Percentiles rank a stretch among this genome's conserved stretches.
Evolutionary conservation across 2,329 filamentous ascomycete genomes (phyloP).

Genomic region (Alternaria metachromatica): DNA sequence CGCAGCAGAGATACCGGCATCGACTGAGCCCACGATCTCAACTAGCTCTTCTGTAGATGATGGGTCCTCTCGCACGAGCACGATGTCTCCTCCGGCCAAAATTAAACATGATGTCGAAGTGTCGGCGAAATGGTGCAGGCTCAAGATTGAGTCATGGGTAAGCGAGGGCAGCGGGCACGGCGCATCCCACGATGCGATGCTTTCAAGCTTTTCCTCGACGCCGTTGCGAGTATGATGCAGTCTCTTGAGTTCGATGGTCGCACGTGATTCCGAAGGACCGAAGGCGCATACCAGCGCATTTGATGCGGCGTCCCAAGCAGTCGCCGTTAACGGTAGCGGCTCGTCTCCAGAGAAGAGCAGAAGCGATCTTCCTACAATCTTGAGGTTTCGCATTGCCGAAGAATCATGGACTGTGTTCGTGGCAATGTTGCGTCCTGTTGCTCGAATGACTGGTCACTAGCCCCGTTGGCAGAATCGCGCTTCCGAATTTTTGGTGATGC

Average conservation of each 20-base stretch:
- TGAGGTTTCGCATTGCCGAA: conserved; percentile 81
- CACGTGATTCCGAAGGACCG: conserved; percentile 75
- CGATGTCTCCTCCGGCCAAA: conserved; percentile 87
- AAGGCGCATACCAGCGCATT: conserved; percentile 83
- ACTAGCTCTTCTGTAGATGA: conserved; percentile 75
- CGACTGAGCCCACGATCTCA: conserved; percentile 93
- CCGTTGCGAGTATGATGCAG: conserved; percentile 53
- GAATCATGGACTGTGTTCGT: conserved; percentile 10
- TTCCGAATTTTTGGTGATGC: conserved; percentile 21
- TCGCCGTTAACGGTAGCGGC: conserved; percentile 70
- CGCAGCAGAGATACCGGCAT: conserved; percentile 87
- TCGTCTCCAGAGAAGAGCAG: conserved; percentile 64
- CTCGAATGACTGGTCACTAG: conserved; percentile 3
- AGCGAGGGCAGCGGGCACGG: conserved; percentile 80
- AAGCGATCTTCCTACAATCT: conserved; percentile 72
- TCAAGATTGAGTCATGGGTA: conserved; percentile 75
- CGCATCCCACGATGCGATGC: conserved; percentile 87
- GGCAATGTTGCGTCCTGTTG: conserved; percentile 7
- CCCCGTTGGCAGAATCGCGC: background rate
- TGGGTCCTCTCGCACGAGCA: conserved; percentile 79
- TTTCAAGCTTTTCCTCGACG: conserved; percentile 47
- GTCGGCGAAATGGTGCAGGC: conserved; percentile 85
- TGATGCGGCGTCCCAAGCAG: conserved; percentile 82
- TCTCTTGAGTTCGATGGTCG: conserved; percentile 75
- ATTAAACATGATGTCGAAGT: conserved; percentile 79